A percentile compares a stretch with the other conserved stretches of the same genome.
These are phyloP conservation scores for Nevesoporus exiguus DNA, from an alignment of 768 basidiomycete species.

Conservation along the genomic window DNA sequence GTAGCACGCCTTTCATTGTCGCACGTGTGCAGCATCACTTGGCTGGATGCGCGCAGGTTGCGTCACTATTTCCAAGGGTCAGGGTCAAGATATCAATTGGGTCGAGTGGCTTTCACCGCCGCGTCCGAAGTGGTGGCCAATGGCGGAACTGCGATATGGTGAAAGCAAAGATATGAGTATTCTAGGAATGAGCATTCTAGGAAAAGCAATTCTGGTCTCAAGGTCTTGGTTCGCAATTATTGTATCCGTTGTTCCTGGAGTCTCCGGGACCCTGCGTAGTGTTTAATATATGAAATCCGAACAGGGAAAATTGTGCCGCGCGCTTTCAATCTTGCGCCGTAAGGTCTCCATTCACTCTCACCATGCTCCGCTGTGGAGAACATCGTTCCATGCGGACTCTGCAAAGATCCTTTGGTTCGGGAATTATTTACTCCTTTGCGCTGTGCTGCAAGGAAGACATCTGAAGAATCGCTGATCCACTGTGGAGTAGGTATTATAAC, in stretches of 20 bases:
- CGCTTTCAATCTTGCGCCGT: neutral
- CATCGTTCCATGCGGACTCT: neutral
- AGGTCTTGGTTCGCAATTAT: neutral
- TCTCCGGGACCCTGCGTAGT: conserved; percentile 14
- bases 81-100: neutral
- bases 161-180: conserved; percentile 3
- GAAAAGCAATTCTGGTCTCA: conserved; percentile 8
- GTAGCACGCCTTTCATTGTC: neutral
- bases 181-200: conserved; percentile 12
- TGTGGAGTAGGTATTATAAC: conserved; percentile 16
- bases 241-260: conserved; percentile 14
- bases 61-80: conserved; percentile 5
- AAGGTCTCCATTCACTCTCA: neutral
- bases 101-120: conserved; percentile 2
- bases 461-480: conserved; percentile 1
- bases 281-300: conserved; percentile 5
- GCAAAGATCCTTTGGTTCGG: neutral
- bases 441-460: neutral
- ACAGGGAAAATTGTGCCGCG: neutral
- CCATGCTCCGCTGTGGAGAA: neutral
- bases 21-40: conserved; percentile 6
- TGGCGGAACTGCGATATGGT: conserved; percentile 14
- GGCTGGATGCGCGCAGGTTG: neutral
- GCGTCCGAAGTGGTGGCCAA: conserved; percentile 20
- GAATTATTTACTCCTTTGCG: neutral